A percentile compares a stretch with the other conserved stretches of the same genome.
These are phyloP conservation scores for Raphanus sativus DNA, from an alignment of 345 rosid genomes.

Conservation along the genomic window DNA sequence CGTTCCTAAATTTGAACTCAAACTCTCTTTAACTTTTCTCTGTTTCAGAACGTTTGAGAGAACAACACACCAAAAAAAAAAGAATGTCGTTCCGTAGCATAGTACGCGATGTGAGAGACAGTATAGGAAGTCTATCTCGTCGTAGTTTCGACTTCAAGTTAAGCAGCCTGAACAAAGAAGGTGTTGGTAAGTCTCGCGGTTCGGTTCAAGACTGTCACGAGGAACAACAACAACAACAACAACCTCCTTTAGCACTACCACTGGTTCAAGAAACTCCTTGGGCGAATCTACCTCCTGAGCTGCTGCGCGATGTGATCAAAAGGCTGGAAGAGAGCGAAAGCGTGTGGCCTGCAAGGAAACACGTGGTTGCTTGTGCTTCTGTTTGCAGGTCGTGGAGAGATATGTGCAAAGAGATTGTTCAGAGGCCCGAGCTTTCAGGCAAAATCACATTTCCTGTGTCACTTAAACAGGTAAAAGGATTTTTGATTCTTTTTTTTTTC, in stretches of 20 bases:
- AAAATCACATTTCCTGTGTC: slow-evolving; percentile 93
- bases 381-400: slow-evolving; percentile 95
- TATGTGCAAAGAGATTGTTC: slow-evolving; percentile 89
- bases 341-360: slow-evolving; percentile 79
- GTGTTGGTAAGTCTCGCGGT: slow-evolving; percentile 77
- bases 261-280: slow-evolving; percentile 70
- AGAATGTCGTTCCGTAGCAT: slow-evolving; percentile 87
- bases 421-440: slow-evolving; percentile 74
- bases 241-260: slow-evolving; percentile 31
- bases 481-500: background rate
- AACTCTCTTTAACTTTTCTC: slow-evolving; percentile 9
- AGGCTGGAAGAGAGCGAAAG: slow-evolving; percentile 86
- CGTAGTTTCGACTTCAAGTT: slow-evolving; percentile 85
- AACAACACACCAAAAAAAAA: slow-evolving; percentile 1
- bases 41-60: slow-evolving; percentile 22
- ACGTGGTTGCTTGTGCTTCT: slow-evolving; percentile 94
- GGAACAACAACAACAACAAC: slow-evolving; percentile 42
- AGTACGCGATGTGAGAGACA: slow-evolving; percentile 88
- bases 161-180: slow-evolving; percentile 49
- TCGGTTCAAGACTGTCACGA: slow-evolving; percentile 68
- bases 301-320: slow-evolving; percentile 80
- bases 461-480: slow-evolving; percentile 64
- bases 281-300: slow-evolving; percentile 92
- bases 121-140: slow-evolving; percentile 83
- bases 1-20: slow-evolving; percentile 31